phyloP scores from a whole-genome alignment of 139 green algal species.

The Zygnema cylindricum region DNA sequence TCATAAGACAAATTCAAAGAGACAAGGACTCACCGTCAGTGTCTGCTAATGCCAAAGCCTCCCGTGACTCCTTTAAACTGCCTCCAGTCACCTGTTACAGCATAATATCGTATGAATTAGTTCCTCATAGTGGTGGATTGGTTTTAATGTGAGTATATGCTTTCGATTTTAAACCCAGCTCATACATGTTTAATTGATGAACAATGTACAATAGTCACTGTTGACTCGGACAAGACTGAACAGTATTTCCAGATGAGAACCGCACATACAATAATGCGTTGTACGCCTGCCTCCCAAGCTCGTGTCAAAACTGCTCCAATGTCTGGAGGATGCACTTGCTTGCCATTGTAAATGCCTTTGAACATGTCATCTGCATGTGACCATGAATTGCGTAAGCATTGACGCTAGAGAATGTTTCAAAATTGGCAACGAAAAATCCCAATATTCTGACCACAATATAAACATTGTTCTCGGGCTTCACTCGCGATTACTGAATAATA shows the following conservation, averaged over 20 bases:
- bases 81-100: constrained; percentile 48
- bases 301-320: constrained; percentile 35
- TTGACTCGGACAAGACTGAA: too few species aligned
- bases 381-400: background rate
- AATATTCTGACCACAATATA: background rate
- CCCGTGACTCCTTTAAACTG: constrained; percentile 30
- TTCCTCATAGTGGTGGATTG: too few species aligned
- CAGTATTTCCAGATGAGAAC: background rate
- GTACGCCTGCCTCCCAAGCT: constrained; percentile 53
- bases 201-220: too few species aligned
- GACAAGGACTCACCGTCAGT: constrained; percentile 31
- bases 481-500: too few species aligned
- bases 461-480: background rate
- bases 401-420: background rate
- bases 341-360: constrained; percentile 54
- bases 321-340: constrained; percentile 45
- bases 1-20: background rate
- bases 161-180: too few species aligned
- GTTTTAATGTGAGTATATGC: too few species aligned
- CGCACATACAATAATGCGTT: constrained; percentile 54
- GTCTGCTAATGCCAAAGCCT: constrained; percentile 25
- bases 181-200: too few species aligned
- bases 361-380: constrained; percentile 54
- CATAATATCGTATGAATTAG: too few species aligned
- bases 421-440: background rate